Conservation (phyloP, 331 rosid genomes). For the Dryas integrifolia region DNA sequence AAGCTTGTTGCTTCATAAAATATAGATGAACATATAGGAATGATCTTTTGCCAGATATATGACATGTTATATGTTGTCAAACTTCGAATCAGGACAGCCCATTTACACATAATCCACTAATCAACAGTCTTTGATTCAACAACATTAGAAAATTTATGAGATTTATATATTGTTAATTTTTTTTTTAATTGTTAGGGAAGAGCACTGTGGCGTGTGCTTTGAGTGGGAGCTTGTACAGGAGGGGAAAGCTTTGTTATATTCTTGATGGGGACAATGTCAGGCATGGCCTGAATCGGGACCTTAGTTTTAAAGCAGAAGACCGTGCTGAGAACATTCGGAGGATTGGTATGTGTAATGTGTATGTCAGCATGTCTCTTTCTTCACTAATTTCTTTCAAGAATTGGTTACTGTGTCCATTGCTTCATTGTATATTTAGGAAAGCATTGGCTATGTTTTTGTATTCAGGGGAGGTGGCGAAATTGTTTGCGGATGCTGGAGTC, state of each 20-base stretch:
- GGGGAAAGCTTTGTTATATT: constrained; percentile 41
- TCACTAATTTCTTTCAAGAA: neutral
- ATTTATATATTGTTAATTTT: neutral
- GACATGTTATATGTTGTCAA: neutral
- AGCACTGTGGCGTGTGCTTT: constrained; percentile 56
- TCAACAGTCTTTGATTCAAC: too few relatives aligned
- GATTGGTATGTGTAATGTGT: constrained; percentile 29
- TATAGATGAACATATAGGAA: neutral
- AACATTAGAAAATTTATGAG: too few relatives aligned
- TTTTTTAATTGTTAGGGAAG: constrained; percentile 35
- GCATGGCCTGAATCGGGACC: constrained; percentile 51
- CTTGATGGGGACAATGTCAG: constrained; percentile 57
- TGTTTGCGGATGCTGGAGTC: constrained; percentile 48
- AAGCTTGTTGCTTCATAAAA: neutral
- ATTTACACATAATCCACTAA: neutral
- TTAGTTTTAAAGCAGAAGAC: constrained; percentile 50
- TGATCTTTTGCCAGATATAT: neutral
- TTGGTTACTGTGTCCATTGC: neutral
- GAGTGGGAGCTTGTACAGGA: constrained; percentile 37
- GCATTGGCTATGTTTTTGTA: constrained; percentile 8
- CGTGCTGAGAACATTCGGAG: constrained; percentile 58
- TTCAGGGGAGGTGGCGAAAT: constrained; percentile 51
- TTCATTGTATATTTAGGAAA: neutral
- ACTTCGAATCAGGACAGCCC: neutral
- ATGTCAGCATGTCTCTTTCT: neutral